Evolutionary conservation across 768 basidiomycete species (phyloP).

Genomic region (Leccinum aurantiacum): DNA sequence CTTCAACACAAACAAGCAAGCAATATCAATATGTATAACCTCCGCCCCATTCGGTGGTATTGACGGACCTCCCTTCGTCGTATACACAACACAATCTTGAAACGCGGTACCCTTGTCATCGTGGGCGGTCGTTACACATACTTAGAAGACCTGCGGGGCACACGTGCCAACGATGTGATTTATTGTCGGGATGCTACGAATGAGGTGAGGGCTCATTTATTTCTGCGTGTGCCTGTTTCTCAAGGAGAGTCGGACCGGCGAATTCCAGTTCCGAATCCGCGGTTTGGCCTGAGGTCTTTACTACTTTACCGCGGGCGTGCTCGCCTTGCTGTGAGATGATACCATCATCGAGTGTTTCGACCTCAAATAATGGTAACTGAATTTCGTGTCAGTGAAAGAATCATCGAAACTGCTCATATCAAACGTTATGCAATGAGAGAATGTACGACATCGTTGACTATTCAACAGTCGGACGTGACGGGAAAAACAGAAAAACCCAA

Average conservation of each 20-base stretch:
- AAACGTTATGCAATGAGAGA: background rate
- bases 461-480: background rate
- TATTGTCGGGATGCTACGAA: constrained; percentile 32
- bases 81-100: constrained; percentile 29
- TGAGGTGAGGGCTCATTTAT: constrained; percentile 33
- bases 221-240: background rate
- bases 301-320: background rate
- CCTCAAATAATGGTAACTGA: background rate
- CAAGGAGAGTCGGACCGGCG: background rate
- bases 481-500: background rate
- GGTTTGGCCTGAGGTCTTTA: background rate
- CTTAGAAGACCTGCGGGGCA: constrained; percentile 38
- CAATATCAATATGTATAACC: background rate
- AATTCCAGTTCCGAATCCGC: background rate
- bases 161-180: constrained; percentile 36
- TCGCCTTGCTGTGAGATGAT: background rate
- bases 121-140: constrained; percentile 29
- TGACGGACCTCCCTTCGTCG: background rate
- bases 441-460: background rate
- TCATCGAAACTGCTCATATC: background rate
- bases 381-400: background rate
- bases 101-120: constrained; percentile 35
- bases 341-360: background rate
- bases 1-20: constrained; percentile 22
- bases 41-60: background rate